Conservation (phyloP, 2,329 filamentous ascomycete genomes). For the Aaosphaeria pasadenensis region DNA sequence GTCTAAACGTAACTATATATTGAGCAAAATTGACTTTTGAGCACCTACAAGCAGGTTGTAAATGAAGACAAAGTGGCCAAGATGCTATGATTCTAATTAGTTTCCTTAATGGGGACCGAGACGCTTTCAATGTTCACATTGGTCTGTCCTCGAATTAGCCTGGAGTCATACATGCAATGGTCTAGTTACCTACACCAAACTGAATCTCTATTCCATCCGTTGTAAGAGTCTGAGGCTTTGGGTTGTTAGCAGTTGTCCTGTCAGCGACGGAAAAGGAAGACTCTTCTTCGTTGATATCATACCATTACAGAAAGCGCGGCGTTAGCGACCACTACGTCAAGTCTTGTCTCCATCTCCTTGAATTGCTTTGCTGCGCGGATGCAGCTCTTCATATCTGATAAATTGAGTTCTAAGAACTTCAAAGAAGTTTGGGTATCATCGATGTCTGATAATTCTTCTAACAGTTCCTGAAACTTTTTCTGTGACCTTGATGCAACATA, state of each 20-base stretch:
- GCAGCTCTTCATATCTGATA: not conserved
- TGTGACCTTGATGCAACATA: not conserved
- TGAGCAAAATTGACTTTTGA: not conserved
- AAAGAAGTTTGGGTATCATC: not conserved
- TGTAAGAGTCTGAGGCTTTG: not conserved
- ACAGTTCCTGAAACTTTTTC: not conserved
- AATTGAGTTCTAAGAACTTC: not conserved
- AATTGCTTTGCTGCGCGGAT: not conserved
- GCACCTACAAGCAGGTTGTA: not conserved
- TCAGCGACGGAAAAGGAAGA: not conserved
- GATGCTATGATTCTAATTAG: not conserved
- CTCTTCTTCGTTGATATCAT: not conserved
- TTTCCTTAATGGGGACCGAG: not conserved
- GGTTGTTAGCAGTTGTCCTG: not conserved
- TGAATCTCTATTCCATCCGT: not conserved
- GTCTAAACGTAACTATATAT: not conserved
- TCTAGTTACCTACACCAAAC: not conserved
- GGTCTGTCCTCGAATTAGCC: not conserved
- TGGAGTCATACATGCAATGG: not conserved
- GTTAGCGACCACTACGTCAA: not conserved
- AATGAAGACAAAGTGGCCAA: not conserved
- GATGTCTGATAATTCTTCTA: not conserved
- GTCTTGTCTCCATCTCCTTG: not conserved
- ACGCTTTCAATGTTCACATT: not conserved
- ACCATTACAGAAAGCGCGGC: not conserved